Base-by-base conservation (phyloP, 2,329 filamentous ascomycete species). In the Penicillium sp. region DNA sequence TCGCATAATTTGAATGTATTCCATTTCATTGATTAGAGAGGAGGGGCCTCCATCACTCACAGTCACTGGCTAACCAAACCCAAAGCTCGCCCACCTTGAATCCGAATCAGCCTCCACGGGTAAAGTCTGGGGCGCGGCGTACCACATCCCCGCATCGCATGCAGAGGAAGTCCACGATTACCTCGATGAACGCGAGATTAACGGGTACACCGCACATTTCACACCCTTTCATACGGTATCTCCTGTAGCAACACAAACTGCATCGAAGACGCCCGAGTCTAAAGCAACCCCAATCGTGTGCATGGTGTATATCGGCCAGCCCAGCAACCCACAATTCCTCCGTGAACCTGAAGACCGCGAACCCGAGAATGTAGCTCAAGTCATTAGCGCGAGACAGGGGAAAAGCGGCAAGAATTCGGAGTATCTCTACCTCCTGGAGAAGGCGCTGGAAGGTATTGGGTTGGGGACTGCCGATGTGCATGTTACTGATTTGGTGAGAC, bases 171-270 rank as follows among this genome's bases (percentile, higher is more conserved):
- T 97, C 3, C 87, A 90, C 61, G 82, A 86, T 52, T 97, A 97
- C 70, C 89, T 99, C 41, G 92, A 97, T 72, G 93, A 97, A 59
- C 87, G 94, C 39, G 94, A 99, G 74, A 96, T 97, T 68, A 96
- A 97, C 75, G 94, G 94, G 21, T 99, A 99, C 75, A 90, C 87
- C 47, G 95, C 96, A 60, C 92, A 97, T 73, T 90, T 91, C 72
- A 90, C 91, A 23, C 85, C 88, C 0, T 97, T 97, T 71, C 80
- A 92, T 63, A 85, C 87, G 6, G 79, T 83, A 3, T 58, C 71
- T 10, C 32, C 58, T 43, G 52, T 40, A 10, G 40, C 55, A 24
- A 51, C 43, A 9, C 24, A 55, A 3, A 40, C 50, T 12, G 46
- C 15, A 23, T 43, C 51, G 21, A 48, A 46, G 24, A 15, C 26